Evolutionary conservation across 208 protist species (phyloP).

Genomic region (Acanthamoeba polyphaga): DNA sequence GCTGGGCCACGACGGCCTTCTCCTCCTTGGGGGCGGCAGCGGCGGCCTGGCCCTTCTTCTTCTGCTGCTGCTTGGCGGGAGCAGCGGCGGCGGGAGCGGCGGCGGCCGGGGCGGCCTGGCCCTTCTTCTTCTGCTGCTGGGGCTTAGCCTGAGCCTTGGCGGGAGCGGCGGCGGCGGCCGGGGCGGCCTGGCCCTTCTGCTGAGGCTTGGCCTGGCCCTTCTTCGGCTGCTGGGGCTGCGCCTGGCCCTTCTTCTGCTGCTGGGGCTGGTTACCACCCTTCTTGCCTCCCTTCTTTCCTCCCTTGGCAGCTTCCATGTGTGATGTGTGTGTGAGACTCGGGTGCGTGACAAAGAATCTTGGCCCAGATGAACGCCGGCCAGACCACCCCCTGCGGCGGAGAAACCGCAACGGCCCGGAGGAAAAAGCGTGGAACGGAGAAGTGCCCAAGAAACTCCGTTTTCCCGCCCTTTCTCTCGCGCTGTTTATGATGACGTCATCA

Average conservation of each 20-base stretch:
- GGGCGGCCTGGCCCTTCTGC: background rate
- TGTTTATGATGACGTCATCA: no score
- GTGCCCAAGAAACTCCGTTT: background rate
- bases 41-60: background rate
- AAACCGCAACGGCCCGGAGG: background rate
- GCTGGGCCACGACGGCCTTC: background rate
- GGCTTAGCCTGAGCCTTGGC: background rate
- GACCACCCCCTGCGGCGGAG: background rate
- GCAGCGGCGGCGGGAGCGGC: background rate
- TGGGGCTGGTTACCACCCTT: constrained; percentile 6
- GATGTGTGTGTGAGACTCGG: background rate
- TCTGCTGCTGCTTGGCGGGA: background rate
- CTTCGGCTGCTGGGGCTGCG: background rate
- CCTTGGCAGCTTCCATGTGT: background rate
- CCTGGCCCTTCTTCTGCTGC: background rate
- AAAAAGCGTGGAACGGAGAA: background rate
- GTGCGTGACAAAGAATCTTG: background rate
- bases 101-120: background rate
- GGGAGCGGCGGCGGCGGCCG: background rate
- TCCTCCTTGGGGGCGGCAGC: background rate
- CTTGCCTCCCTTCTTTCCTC: constrained; percentile 16
- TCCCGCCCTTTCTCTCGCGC: no score
- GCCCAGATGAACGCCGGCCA: background rate
- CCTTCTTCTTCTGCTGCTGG: background rate
- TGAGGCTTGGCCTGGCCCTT: background rate